Conservation (phyloP, 768 basidiomycete genomes). For the Termitomyces sp. region DNA sequence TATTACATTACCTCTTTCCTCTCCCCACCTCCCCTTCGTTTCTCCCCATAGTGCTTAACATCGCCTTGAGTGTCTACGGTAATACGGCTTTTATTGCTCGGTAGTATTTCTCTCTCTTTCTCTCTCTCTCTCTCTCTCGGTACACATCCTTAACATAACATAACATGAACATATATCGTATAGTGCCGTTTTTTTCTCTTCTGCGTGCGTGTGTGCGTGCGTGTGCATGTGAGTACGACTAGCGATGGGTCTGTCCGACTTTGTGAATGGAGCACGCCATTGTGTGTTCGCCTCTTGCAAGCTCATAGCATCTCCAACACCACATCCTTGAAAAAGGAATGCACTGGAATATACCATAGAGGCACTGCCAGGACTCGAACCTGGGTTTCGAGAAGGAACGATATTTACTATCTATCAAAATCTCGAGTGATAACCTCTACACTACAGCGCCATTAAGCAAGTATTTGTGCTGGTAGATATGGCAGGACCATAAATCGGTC, state of each 20-base stretch:
- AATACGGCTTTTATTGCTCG: not conserved
- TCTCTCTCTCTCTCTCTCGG: too few relatives aligned
- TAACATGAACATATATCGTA: not conserved
- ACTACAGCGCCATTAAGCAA: not conserved
- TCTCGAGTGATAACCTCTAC: conserved; percentile 4
- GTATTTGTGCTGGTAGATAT: too few relatives aligned
- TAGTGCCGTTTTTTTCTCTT: not conserved
- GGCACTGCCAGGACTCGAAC: conserved; percentile 14
- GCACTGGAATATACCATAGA: too few relatives aligned
- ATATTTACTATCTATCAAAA: not conserved
- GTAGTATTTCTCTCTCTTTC: too few relatives aligned
- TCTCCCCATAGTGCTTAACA: not conserved
- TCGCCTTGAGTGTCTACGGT: not conserved
- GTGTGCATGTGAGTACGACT: too few relatives aligned
- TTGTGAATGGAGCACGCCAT: too few relatives aligned
- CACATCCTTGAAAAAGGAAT: too few relatives aligned
- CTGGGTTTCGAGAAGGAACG: conserved; percentile 11
- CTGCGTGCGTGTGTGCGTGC: too few relatives aligned
- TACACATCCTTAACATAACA: not conserved
- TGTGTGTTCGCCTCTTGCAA: too few relatives aligned
- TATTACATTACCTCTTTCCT: not conserved
- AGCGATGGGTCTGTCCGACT: too few relatives aligned
- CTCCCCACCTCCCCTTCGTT: not conserved
- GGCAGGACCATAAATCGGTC: too few relatives aligned
- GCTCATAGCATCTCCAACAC: too few relatives aligned